Evolutionary conservation across 768 basidiomycete genomes (phyloP), one percentile per base, ranked within the genome.

Genomic region (Coprinopsis marcescibilis): DNA sequence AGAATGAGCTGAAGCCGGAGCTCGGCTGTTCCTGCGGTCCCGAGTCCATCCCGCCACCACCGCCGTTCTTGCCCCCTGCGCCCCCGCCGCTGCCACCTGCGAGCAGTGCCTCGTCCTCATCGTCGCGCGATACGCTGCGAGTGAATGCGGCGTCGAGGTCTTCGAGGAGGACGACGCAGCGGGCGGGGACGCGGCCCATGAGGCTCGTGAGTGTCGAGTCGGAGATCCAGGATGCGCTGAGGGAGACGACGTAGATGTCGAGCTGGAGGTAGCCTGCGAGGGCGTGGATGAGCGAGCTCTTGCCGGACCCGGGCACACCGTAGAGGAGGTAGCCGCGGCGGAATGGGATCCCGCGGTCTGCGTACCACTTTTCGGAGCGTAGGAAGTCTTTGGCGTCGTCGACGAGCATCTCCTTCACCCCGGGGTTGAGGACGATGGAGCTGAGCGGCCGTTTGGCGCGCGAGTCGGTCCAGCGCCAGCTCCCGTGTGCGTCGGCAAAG

Each of bases 261-360:
- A 96, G 82, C 69, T 83, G 81, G 51, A 96, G 75, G 59, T 88
- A 84, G 37, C 91, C 91, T 6, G 92, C 92, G 23, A 93, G 80
- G 12, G 90, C 76, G 52, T 92, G 88, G 55, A 92, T 89, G 46
- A 91, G 72, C 15, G 86, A 89, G 17, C 83, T 85, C 69, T 93
- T 93, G 38, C 89, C 89, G 21, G 85, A 86, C 40, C 89, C 90
- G 10, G 89, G 83, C 21, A 89, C 84, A 52, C 88, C 87, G 55
- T 90, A 81, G 19, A 91, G 72, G 42, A 91, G 77, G 62, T 89
- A 90, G 3, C 90, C 90, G 46, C 90, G 79, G 45, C 90, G 85
- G 77, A 89, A 92, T 24, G 90, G 90, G 54, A 92, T 91, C 42
- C 90, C 90, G 56, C 90, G 83, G 63, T 90, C 86, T n/a, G 87